Base-by-base conservation (phyloP, 306 rosid species). In the Casuarina equisetifolia region DNA sequence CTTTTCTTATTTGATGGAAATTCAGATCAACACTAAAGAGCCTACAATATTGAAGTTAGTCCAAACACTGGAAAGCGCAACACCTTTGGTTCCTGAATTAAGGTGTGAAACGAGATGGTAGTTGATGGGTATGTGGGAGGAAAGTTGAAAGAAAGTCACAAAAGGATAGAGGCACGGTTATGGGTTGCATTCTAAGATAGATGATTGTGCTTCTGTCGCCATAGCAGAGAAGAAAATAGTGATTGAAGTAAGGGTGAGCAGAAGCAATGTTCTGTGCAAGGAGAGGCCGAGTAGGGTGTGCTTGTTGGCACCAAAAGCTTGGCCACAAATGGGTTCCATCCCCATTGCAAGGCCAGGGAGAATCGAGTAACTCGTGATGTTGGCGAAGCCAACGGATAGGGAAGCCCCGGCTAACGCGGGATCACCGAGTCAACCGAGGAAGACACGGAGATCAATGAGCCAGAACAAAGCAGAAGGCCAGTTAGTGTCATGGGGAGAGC, bases 361-460 rank as follows among this genome's bases (percentile, higher is more conserved):
- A 25, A 95, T 87, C 1, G 97, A 95, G 80, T 95, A 95, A 17
- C 98, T 97, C 12, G 97, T 91, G 86, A 95, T 95, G 92, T 91
- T 92, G 6, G 97, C 97, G 8, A 95, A 95, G 17, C 92, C 97
- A 17, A 91, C 48, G 1, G 97, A 97, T 0, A 92, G 86, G 3
- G 98, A 90, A 0, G 97, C 98, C 15, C 96, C 98, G 2, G 98
- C 98, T 16, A 95, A 83, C 46, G 95, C 85, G 0, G 90, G 88
- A 55, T 92, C 92, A 1, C 94, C 94, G 1, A 94, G 95, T 35
- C 76, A 92, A 44, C 98, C 97, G 1, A 93, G 91, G 83, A 91
- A 93, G 38, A 90, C 98, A 93, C 91, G 85, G 98, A 93, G 76
- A 93, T 86, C 93, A 93, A 88, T 13, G 97, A 93, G 45, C 98